Evolutionary conservation across 2,329 filamentous ascomycete species (phyloP), one percentile per base, ranked within the genome.

Genomic region (Aspergillus aculeatus): DNA sequence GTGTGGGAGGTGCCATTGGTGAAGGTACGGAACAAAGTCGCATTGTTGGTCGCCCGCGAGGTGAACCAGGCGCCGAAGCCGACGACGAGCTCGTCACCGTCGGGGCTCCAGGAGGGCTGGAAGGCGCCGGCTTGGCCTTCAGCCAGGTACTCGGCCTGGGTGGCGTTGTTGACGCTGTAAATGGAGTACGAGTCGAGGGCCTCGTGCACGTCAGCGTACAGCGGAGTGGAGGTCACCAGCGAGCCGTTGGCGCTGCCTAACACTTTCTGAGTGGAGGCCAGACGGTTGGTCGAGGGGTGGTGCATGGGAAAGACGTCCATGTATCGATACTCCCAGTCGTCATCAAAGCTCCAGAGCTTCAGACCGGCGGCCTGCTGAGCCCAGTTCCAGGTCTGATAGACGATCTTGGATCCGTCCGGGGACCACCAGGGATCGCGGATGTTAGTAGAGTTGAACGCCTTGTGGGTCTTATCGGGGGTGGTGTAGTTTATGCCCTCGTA

Each of bases 41-140:
- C 53, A 10, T 31, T 31, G 26, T 29, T 23, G 19, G 60, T 60
- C 0, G 67, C 66, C 26, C 77, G 76, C 5, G 64, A 61, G 29
- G 71, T 69, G 66, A 80, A 79, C 77, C 78, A 80, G 9, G 66
- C 66, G 6, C 77, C 77, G 1, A 78, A 61, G 12, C 78, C 75
- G 51, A 80, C 73, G 14, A 72, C 71, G 10, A 80, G 62, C 73
- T 72, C 74, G 16, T 72, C 61, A 2, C 73, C 74, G 47, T 79
- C 73, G 2, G 73, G 66, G 0, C 70, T 73, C 73, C 74, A 80
- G 2, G 73, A 64, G 2, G 78, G 77, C 51, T 78, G 75, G 66
- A 55, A 55, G 1, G 53, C 53, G 7, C 53, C 53, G 5, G 53
- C 29, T 12, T 55, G 29, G 12, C 53, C 53, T 9, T 55, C 53